Evolutionary conservation across 345 rosid genomes (phyloP).

Genomic region (Eutrema yunnanense): DNA sequence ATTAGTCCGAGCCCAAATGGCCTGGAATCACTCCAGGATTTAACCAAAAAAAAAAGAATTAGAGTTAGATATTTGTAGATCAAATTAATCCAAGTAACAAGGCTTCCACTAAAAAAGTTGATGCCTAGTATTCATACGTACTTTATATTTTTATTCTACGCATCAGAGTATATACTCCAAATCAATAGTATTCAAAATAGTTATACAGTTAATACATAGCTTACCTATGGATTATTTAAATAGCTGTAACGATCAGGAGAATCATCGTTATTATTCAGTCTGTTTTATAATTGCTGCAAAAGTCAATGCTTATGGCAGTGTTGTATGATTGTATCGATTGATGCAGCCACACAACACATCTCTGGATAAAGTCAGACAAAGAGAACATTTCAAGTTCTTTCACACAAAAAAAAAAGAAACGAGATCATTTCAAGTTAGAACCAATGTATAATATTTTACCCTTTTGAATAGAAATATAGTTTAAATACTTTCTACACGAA

Average conservation of each 20-base stretch:
- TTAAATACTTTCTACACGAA: too few species aligned
- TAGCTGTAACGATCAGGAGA: background rate
- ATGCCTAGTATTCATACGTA: background rate
- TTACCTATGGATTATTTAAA: background rate
- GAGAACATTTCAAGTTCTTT: too few species aligned
- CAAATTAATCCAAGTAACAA: conserved; percentile 1
- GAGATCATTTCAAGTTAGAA: too few species aligned
- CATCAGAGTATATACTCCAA: conserved; percentile 8
- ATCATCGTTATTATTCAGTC: background rate
- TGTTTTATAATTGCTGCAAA: background rate
- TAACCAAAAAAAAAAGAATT: too few species aligned
- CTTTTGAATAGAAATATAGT: too few species aligned
- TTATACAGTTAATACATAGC: background rate
- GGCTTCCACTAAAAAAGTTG: conserved; percentile 4
- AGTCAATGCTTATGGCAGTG: background rate
- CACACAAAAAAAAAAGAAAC: too few species aligned
- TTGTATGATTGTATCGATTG: background rate
- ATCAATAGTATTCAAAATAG: background rate
- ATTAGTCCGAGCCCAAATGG: too few species aligned
- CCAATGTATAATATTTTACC: too few species aligned
- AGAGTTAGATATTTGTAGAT: background rate
- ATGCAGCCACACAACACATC: conserved; percentile 5
- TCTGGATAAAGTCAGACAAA: too few species aligned
- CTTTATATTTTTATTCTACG: background rate
- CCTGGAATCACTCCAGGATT: too few species aligned